phyloP scores from a whole-genome alignment of 306 rosid genomes.

The Vigna trinervia region DNA sequence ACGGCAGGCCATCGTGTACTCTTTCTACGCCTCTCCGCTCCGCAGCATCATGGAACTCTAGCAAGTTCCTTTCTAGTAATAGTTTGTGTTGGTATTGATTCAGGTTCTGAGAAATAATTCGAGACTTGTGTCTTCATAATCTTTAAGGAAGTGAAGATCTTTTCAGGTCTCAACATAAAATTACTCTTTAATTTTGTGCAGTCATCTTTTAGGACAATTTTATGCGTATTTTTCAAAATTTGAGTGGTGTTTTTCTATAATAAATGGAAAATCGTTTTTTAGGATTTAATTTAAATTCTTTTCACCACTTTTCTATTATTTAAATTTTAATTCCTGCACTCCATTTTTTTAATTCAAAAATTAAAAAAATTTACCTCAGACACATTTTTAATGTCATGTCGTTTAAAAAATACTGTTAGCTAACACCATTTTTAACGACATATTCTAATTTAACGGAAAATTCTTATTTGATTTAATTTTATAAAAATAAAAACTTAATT shows the following conservation, averaged over 20 bases:
- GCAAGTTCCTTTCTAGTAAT: slow-evolving; percentile 1
- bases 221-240: background rate
- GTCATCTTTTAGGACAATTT: background rate
- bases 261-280: background rate
- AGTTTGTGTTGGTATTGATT: background rate
- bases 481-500: too few species aligned
- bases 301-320: too few species aligned
- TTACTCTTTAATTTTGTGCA: background rate
- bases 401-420: too few species aligned
- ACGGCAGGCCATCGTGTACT: slow-evolving; percentile 66
- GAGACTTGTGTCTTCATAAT: slow-evolving; percentile 16
- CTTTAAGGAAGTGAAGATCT: background rate
- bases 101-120: slow-evolving; percentile 28
- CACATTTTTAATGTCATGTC: too few species aligned
- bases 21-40: slow-evolving; percentile 66
- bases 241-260: slow-evolving; percentile 15
- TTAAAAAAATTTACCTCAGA: too few species aligned
- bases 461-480: too few species aligned
- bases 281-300: background rate
- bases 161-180: background rate
- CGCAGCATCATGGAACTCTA: slow-evolving; percentile 71
- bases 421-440: too few species aligned
- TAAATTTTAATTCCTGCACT: too few species aligned
- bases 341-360: too few species aligned
- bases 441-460: too few species aligned